phyloP scores from a whole-genome alignment of 352 stramenopile species.

The Phytopythium vexans region DNA sequence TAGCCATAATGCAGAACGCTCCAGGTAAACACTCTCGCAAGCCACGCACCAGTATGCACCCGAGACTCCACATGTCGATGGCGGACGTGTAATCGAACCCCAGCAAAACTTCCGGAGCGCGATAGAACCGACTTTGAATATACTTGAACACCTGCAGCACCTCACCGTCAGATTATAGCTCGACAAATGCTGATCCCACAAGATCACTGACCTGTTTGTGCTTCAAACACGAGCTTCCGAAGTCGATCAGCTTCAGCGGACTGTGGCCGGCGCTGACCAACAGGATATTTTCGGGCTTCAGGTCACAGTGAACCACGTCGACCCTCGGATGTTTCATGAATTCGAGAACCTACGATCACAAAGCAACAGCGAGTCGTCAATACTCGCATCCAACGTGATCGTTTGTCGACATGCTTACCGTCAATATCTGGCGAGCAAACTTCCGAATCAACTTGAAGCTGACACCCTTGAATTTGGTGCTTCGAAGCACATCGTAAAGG shows the following conservation, averaged over 20 bases:
- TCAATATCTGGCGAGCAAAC: conserved; percentile 95
- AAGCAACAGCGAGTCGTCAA: conserved; percentile 1
- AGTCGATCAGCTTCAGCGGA: conserved; percentile 99
- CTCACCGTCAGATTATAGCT: conserved; percentile 5
- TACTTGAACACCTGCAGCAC: conserved; percentile 93
- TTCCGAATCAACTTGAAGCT: conserved; percentile 95
- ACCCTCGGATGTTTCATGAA: conserved; percentile 90
- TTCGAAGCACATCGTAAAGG: conserved; percentile 96
- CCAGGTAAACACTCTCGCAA: no score
- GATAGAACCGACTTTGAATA: conserved; percentile 98
- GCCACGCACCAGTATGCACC: conserved; percentile 66
- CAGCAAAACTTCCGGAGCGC: conserved; percentile 85
- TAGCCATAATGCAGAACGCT: background rate
- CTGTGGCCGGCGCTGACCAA: conserved; percentile 92
- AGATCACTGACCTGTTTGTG: conserved; percentile 74
- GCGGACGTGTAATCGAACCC: conserved; percentile 77
- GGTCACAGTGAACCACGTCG: conserved; percentile 98
- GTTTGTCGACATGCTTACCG: conserved; percentile 16
- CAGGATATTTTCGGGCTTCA: conserved; percentile 99
- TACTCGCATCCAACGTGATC: background rate
- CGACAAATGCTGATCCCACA: background rate
- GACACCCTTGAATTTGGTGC: conserved; percentile 90
- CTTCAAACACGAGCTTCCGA: conserved; percentile 96
- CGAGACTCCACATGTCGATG: conserved; percentile 91
- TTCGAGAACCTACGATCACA: conserved; percentile 45